A percentile compares a stretch with the other conserved stretches of the same genome.
These are phyloP conservation scores for Auricularia sp. DNA, from an alignment of 768 basidiomycete species.

Conservation along the genomic window DNA sequence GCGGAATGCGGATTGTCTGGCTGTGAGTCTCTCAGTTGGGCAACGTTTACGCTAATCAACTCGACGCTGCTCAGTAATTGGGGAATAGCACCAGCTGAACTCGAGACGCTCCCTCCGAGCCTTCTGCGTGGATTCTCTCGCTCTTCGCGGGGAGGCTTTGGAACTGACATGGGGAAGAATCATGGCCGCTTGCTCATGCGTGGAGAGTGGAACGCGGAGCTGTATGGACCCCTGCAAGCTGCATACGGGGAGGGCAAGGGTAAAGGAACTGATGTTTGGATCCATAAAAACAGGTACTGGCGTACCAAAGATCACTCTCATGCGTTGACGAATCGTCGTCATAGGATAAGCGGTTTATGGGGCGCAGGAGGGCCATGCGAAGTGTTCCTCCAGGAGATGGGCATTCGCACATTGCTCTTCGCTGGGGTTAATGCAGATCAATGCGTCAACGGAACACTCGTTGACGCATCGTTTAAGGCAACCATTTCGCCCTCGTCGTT, in stretches of 20 bases:
- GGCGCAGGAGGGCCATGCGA: slow-evolving; percentile 54
- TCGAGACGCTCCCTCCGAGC: slow-evolving; percentile 51
- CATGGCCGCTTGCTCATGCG: slow-evolving; percentile 54
- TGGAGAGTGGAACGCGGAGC: slow-evolving; percentile 44
- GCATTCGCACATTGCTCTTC: slow-evolving; percentile 51
- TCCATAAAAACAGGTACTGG: slow-evolving; percentile 57
- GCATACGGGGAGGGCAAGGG: slow-evolving; percentile 43
- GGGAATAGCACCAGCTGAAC: slow-evolving; percentile 58
- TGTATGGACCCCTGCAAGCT: slow-evolving; percentile 54
- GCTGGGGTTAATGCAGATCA: slow-evolving; percentile 58
- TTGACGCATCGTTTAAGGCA: slow-evolving; percentile 47
- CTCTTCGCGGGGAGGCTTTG: slow-evolving; percentile 28
- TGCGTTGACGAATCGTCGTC: not conserved
- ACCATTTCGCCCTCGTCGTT: not conserved
- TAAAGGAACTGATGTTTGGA: slow-evolving; percentile 57
- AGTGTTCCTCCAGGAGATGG: slow-evolving; percentile 52
- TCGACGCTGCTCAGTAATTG: slow-evolving; percentile 40
- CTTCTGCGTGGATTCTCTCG: slow-evolving; percentile 45
- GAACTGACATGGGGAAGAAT: slow-evolving; percentile 40
- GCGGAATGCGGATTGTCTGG: slow-evolving; percentile 53
- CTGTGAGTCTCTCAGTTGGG: slow-evolving; percentile 28
- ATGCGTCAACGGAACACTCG: slow-evolving; percentile 54
- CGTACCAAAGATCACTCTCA: not conserved
- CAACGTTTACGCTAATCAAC: not conserved
- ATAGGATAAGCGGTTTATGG: slow-evolving; percentile 59